Conservation (phyloP, 2,329 filamentous ascomycete species). For the Cladophialophora yegresii region DNA sequence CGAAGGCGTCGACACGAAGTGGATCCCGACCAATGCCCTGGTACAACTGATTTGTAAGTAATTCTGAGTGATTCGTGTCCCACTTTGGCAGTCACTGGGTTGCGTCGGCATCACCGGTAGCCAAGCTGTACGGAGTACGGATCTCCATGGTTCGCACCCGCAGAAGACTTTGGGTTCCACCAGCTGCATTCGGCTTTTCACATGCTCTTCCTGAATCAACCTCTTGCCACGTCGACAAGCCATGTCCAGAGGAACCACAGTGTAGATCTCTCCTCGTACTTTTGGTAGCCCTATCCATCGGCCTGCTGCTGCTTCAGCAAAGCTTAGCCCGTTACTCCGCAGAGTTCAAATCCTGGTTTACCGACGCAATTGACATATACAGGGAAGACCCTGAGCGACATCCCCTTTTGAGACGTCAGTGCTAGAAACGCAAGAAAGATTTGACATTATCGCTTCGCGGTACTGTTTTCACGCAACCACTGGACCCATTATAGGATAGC, state of each 20-base stretch:
- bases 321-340: slow-evolving; percentile 2
- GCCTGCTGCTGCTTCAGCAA: background rate
- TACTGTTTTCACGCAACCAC: background rate
- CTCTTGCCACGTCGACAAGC: background rate
- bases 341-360: background rate
- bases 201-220: background rate
- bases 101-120: background rate
- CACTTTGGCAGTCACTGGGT: background rate
- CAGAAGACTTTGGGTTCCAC: slow-evolving; percentile 6
- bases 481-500: background rate
- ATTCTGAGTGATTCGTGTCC: background rate
- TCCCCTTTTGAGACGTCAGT: background rate
- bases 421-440: background rate
- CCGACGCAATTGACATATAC: background rate
- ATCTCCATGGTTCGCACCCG: slow-evolving; percentile 12
- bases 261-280: slow-evolving; percentile 1
- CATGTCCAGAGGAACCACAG: background rate
- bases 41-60: background rate
- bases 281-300: background rate
- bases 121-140: background rate
- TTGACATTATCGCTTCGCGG: background rate
- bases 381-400: background rate
- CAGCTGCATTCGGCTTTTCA: background rate
- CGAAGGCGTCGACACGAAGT: background rate
- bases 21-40: background rate